Evolutionary conservation across 2,329 filamentous ascomycete species (phyloP).

Genomic region (Trichoderma koningiopsis): DNA sequence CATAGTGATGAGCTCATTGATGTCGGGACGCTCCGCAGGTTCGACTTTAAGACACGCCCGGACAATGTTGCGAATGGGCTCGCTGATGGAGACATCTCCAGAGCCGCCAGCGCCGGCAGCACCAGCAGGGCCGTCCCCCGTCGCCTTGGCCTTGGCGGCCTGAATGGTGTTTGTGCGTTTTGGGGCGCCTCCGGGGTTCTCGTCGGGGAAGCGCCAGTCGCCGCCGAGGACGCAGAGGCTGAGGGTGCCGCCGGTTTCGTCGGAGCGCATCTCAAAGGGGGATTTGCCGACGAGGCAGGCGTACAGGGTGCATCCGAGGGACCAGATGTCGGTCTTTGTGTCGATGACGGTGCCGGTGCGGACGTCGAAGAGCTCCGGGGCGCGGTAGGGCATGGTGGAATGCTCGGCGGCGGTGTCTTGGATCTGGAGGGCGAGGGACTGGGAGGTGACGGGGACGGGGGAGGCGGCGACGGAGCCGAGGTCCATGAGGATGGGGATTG

Average conservation of each 20-base stretch:
- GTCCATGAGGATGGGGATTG: slow-evolving; percentile 93
- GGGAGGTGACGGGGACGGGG: slow-evolving; percentile 85
- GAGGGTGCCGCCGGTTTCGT: slow-evolving; percentile 92
- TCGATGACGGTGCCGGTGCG: slow-evolving; percentile 91
- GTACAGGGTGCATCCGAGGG: slow-evolving; percentile 94
- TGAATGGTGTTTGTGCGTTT: slow-evolving; percentile 49
- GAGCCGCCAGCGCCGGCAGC: slow-evolving; percentile 27
- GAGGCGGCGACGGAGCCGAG: slow-evolving; percentile 87
- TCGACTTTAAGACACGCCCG: slow-evolving; percentile 84
- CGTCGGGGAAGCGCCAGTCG: slow-evolving; percentile 95
- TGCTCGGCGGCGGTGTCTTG: slow-evolving; percentile 96
- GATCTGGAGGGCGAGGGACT: slow-evolving; percentile 85
- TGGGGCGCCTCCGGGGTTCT: slow-evolving; percentile 60
- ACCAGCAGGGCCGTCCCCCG: slow-evolving; percentile 34
- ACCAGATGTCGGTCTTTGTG: slow-evolving; percentile 98
- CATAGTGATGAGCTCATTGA: slow-evolving; percentile 78
- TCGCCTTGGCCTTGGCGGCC: slow-evolving; percentile 36
- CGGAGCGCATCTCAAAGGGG: slow-evolving; percentile 91
- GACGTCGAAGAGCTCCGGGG: slow-evolving; percentile 96
- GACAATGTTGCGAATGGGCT: slow-evolving; percentile 83
- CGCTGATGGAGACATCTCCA: slow-evolving; percentile 64
- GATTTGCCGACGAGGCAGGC: slow-evolving; percentile 96
- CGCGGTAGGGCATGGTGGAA: slow-evolving; percentile 97
- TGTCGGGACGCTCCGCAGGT: slow-evolving; percentile 81
- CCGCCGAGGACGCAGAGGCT: slow-evolving; percentile 91